phyloP scores from a whole-genome alignment of 805 yeast species.

The Saccharomyces kudriavzevii region DNA sequence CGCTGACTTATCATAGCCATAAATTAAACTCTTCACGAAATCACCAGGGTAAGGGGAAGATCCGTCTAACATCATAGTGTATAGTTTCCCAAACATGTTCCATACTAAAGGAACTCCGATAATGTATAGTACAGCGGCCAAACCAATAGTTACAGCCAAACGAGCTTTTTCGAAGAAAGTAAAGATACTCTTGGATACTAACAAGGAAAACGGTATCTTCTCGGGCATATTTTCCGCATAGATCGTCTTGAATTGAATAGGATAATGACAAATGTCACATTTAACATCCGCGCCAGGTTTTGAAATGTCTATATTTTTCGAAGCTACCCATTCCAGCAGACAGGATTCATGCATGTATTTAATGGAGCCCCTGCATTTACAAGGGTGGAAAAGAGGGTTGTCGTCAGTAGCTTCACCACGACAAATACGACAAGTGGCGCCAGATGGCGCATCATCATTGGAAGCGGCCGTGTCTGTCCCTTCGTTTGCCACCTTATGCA shows the following conservation, averaged over 20 bases:
- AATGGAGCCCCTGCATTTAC: conserved; percentile 90
- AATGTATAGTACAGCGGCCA: conserved; percentile 32
- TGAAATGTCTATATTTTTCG: conserved; percentile 27
- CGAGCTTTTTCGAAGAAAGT: conserved; percentile 13
- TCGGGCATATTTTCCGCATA: conserved; percentile 60
- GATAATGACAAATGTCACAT: conserved; percentile 84
- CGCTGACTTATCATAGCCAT: conserved; percentile 16
- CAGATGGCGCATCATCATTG: conserved; percentile 6
- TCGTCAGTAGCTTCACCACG: conserved; percentile 77
- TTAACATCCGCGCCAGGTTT: conserved; percentile 41
- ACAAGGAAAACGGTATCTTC: conserved; percentile 45
- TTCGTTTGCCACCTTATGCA: not conserved
- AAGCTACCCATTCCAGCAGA: conserved; percentile 72
- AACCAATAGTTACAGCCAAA: conserved; percentile 13
- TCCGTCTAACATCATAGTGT: conserved; percentile 51
- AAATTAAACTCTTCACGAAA: conserved; percentile 21
- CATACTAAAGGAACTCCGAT: conserved; percentile 53
- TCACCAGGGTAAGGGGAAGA: conserved; percentile 35
- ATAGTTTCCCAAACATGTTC: conserved; percentile 45
- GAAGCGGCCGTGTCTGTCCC: not conserved
- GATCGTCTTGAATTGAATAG: conserved; percentile 58
- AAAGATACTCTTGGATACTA: conserved; percentile 35
- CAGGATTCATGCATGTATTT: conserved; percentile 91
- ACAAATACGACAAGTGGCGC: conserved; percentile 78
- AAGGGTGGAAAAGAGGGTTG: conserved; percentile 83